A percentile compares a stretch with the other conserved stretches of the same genome.
These are phyloP conservation scores for Vitis vinifera DNA, from an alignment of 164 flowering plant genomes.

Conservation along the genomic window ASM3070453v1 NC_081806.1:1913501-1914000, in stretches of 20 bases:
- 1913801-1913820: constrained; percentile 46
- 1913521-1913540: constrained; percentile 56
- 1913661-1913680: constrained; percentile 40
- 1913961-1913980: constrained; percentile 68
- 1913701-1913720: constrained; percentile 25
- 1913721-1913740: constrained; percentile 21
- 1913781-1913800: constrained; percentile 52
- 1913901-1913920: constrained; percentile 47
- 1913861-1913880: not conserved
- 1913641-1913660: constrained; percentile 42
- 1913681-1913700: constrained; percentile 18
- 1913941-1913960: constrained; percentile 65
- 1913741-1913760: constrained; percentile 42
- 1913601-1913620: not conserved
- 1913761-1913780: constrained; percentile 45
- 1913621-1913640: constrained; percentile 14
- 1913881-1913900: not conserved
- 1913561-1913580: constrained; percentile 18
- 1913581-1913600: constrained; percentile 2
- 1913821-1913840: constrained; percentile 47
- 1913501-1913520: constrained; percentile 22
- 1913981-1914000: constrained; percentile 68
- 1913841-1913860: constrained; percentile 29
- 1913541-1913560: constrained; percentile 35
- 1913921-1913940: constrained; percentile 61